Evolutionary conservation across 192 early-diverging fungal genomes (phyloP).

Genomic region (Entophlyctis helioformis): DNA sequence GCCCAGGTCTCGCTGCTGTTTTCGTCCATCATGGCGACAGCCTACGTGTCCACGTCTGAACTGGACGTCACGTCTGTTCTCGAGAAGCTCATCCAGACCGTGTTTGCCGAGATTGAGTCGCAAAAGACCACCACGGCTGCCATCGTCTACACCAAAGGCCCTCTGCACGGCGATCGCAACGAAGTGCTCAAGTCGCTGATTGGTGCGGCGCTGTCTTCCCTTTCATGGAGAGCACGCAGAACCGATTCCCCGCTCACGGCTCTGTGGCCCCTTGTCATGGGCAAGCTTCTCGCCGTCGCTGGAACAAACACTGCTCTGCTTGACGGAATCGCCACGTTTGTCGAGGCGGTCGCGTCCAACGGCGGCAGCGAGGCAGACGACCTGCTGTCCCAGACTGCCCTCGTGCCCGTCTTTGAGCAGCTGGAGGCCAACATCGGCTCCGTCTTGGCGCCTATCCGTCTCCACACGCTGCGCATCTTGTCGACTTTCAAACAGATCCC

Average conservation of each 20-base stretch:
- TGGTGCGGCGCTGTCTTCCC: too few relatives aligned
- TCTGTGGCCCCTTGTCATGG: constrained; percentile 1
- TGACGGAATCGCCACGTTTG: constrained; percentile 3
- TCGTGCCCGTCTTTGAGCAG: constrained; percentile 37
- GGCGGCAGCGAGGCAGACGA: background rate
- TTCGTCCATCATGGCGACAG: constrained; percentile 6
- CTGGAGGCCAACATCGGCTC: constrained; percentile 51
- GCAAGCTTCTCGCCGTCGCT: background rate
- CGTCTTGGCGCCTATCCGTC: constrained; percentile 36
- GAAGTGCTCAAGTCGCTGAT: too few relatives aligned
- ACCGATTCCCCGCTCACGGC: too few relatives aligned
- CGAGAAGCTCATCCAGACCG: too few relatives aligned
- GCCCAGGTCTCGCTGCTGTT: background rate
- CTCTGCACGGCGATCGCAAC: too few relatives aligned
- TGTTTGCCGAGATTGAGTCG: too few relatives aligned
- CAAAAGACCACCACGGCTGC: too few relatives aligned
- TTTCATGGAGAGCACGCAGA: too few relatives aligned
- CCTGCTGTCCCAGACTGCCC: too few relatives aligned
- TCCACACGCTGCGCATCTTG: constrained; percentile 60
- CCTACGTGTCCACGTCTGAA: background rate
- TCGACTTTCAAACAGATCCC: constrained; percentile 47
- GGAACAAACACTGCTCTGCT: constrained; percentile 3
- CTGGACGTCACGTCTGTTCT: too few relatives aligned
- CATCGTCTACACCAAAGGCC: too few relatives aligned
- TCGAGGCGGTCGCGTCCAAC: background rate